Evolutionary conservation across 1,139 yeast species (phyloP), one percentile per base, ranked within the genome.

Genomic region (Kluyveromyces marxianus): DNA sequence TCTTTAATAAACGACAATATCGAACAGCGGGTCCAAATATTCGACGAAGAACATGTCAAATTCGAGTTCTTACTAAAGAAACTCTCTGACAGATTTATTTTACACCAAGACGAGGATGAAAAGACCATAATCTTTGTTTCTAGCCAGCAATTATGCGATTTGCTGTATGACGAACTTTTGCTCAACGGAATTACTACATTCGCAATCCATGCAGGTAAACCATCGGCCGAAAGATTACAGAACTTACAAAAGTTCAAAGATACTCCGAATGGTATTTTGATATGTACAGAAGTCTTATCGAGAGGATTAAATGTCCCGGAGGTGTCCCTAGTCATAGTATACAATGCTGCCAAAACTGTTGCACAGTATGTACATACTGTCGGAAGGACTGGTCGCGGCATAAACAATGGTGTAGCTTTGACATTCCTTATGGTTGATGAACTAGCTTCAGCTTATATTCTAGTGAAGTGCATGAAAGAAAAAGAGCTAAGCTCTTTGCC

Each of bases 361-460:
- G 97, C 95, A 52, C 98, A 94, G 62, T 92, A 92, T 59, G 95
- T 94, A 4, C 99, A 92, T 65, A 74, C 98, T 29, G 96, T 90
- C 0, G 99, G 99, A 0, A 72, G 99, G 52, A 94, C 99, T 0
- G 99, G 97, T 0, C 72, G 99, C 50, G 98, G 97, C 1, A 95
- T 95, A 0, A 74, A 74, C 37, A 62, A 64, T 0, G 98, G 98
- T 0, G 74, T 77, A 0, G 96, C 97, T 0, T 69, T 85, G 1
- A 85, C 97, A 0, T 78, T 92, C 54, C 71, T 94, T 2, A 68
- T 79, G 0, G 69, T 75, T 0, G 69, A 69, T 24, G 95, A 92
- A 58, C 68, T 88, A 37, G 75, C 80, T 4, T 84, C 88, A 1
- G 70, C 78, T 10, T 95, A 85, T 62, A 73, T 90, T 36, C 77